Conservation (phyloP, 1,284 basidiomycete species). For the Cutaneotrichosporon mucoides region DNA sequence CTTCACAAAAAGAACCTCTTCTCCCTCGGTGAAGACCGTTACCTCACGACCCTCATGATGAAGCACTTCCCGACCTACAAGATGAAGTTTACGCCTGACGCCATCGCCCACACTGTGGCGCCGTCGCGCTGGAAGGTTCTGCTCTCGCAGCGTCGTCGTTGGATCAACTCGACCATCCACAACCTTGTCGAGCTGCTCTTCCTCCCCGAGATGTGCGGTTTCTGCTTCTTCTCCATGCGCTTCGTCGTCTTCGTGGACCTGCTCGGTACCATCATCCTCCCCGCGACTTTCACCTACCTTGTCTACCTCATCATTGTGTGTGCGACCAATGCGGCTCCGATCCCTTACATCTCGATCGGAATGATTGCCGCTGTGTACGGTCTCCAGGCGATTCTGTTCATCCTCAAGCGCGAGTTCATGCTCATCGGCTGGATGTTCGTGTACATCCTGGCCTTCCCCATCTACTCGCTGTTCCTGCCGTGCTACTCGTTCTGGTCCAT, state of each 20-base stretch:
- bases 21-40: slow-evolving; percentile 95
- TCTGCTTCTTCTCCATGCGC: slow-evolving; percentile 98
- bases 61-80: slow-evolving; percentile 97
- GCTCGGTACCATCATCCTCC: slow-evolving; percentile 65
- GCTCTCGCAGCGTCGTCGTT: slow-evolving; percentile 94
- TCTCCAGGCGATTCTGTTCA: slow-evolving; percentile 82
- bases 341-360: slow-evolving; percentile 81
- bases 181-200: slow-evolving; percentile 91
- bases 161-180: slow-evolving; percentile 99
- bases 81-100: slow-evolving; percentile 93
- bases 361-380: slow-evolving; percentile 83
- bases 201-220: slow-evolving; percentile 89
- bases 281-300: slow-evolving; percentile 86
- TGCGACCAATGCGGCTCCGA: slow-evolving; percentile 62
- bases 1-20: slow-evolving; percentile 96
- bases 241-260: slow-evolving; percentile 97
- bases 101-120: slow-evolving; percentile 85
- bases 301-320: slow-evolving; percentile 81
- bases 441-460: slow-evolving; percentile 76
- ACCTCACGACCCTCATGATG: slow-evolving; percentile 87
- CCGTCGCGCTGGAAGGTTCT: slow-evolving; percentile 91
- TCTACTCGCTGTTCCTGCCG: slow-evolving; percentile 79
- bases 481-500: slow-evolving; percentile 98
- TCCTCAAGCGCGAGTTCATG: slow-evolving; percentile 97
- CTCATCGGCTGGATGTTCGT: slow-evolving; percentile 97